Conservation (phyloP, 768 basidiomycete species). For the Agrocybe pediades region DNA sequence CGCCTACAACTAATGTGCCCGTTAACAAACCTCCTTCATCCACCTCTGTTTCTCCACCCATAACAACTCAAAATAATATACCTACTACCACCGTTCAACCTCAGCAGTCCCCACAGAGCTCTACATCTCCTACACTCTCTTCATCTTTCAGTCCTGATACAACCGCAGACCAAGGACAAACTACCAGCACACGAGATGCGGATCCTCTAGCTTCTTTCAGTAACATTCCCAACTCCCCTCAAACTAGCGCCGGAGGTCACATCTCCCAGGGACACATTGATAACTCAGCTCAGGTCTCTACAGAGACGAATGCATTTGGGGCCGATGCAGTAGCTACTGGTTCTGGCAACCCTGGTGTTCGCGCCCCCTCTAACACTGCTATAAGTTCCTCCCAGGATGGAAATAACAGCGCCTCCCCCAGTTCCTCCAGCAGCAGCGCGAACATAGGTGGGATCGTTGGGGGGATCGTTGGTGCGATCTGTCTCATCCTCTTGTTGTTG, state of each 20-base stretch:
- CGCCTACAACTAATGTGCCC: no score
- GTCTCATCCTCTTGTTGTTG: slow-evolving; percentile 35
- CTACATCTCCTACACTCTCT: slow-evolving; percentile 8
- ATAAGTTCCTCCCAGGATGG: neutral
- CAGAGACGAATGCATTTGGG: neutral
- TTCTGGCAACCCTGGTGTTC: neutral
- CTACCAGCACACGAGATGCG: no score
- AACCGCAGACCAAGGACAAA: no score
- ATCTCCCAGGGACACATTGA: neutral
- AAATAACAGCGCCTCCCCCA: slow-evolving; percentile 1
- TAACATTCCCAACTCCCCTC: no score
- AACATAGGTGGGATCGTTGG: slow-evolving; percentile 55
- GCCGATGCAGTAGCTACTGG: neutral
- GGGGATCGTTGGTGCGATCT: slow-evolving; percentile 49
- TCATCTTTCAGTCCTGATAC: neutral
- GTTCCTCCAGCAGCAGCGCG: slow-evolving; percentile 8
- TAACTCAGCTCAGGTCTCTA: neutral
- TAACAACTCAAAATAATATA: no score
- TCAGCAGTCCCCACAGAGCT: no score
- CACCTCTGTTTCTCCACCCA: no score
- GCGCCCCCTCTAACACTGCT: neutral
- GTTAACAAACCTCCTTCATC: no score
- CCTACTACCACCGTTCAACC: no score
- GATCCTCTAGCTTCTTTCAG: no score
- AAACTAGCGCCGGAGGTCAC: no score